Evolutionary conservation across 176 grass and related monocot species (phyloP).

Genomic region (Ensete glaucum): DNA sequence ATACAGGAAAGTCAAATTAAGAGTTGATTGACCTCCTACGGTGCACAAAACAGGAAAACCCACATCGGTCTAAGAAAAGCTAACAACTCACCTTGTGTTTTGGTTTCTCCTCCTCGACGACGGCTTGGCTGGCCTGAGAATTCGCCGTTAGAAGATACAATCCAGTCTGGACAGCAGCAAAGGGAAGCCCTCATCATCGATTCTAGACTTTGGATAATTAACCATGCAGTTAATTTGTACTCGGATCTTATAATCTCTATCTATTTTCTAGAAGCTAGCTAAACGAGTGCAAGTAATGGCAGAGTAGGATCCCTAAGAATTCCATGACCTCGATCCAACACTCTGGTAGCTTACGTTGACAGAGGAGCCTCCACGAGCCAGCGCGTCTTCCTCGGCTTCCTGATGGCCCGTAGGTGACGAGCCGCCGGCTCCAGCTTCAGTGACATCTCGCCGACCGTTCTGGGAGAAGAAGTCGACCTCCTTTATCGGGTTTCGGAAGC

Average conservation of each 20-base stretch:
- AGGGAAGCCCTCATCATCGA: neutral
- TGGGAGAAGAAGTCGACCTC: constrained; percentile 16
- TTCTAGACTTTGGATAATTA: no score
- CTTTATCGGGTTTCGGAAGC: neutral
- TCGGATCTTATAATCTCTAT: no score
- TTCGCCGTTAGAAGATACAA: neutral
- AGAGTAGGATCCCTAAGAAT: no score
- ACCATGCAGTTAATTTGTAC: no score
- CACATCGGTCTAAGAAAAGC: no score
- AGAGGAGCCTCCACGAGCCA: neutral
- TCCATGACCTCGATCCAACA: no score
- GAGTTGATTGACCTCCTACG: no score
- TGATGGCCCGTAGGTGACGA: neutral
- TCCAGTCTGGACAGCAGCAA: neutral
- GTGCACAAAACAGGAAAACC: no score
- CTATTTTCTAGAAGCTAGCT: no score
- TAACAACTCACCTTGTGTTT: neutral
- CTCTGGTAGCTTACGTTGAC: neutral
- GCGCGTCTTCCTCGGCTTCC: neutral
- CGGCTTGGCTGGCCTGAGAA: neutral
- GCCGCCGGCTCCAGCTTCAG: neutral
- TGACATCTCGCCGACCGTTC: neutral
- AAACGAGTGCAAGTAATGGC: no score
- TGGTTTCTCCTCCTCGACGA: neutral
- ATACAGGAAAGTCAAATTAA: no score